These are phyloP conservation scores for Plasmodium billcollinsi DNA, from an alignment of 169 alveolate genomes.

Conservation along the genomic window DNA sequence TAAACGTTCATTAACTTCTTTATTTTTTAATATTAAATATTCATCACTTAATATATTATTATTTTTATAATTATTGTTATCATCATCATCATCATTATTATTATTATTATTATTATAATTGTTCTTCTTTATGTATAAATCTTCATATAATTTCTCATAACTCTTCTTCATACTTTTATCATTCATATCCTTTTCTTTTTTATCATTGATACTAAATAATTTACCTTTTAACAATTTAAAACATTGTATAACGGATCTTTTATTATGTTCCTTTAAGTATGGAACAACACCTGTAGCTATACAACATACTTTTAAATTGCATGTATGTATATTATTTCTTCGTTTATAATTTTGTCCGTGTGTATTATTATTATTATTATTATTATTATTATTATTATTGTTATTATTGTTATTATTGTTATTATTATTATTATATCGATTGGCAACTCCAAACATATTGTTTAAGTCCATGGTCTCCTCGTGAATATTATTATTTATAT, in stretches of 20 bases:
- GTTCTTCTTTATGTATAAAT: no score
- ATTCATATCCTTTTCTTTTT: constrained; percentile 9
- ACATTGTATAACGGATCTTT: constrained; percentile 46
- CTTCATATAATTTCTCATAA: no score
- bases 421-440: neutral
- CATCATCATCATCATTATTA: neutral
- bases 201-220: constrained; percentile 28
- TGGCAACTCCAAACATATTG: neutral
- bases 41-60: constrained; percentile 27
- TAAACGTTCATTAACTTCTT: constrained; percentile 26
- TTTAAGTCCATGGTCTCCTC: neutral
- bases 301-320: constrained; percentile 17
- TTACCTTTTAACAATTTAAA: constrained; percentile 51
- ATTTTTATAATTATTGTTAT: neutral
- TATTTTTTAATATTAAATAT: constrained; percentile 32
- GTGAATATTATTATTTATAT: neutral
- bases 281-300: constrained; percentile 72
- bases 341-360: neutral
- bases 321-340: neutral
- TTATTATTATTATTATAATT: neutral
- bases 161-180: no score
- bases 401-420: neutral
- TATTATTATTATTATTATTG: neutral
- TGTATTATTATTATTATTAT: neutral
- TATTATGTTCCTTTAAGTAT: constrained; percentile 58